Percentiles rank a stretch among this genome's conserved stretches.
Evolutionary conservation across 2,329 filamentous ascomycete genomes (phyloP).

Genomic region (Furcasterigmium sp.): DNA sequence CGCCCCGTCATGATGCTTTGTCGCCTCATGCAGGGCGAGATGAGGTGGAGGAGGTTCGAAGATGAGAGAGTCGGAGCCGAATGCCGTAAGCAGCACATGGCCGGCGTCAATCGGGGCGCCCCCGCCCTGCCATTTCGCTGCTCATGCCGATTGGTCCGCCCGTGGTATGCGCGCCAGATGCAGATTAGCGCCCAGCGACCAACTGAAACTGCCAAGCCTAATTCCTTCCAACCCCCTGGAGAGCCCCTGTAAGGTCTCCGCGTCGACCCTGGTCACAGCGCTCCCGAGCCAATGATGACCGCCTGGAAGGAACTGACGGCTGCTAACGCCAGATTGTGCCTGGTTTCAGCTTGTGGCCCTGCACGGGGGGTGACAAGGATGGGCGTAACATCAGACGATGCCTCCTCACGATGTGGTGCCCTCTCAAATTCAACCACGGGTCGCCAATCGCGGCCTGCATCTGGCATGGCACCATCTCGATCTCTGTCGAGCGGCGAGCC

Average conservation of each 20-base stretch:
- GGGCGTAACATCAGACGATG: no score
- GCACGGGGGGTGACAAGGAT: background rate
- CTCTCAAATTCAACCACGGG: no score
- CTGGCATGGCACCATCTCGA: no score
- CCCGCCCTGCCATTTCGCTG: background rate
- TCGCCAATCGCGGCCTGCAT: no score
- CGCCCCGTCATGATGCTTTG: constrained; percentile 1
- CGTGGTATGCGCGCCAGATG: background rate
- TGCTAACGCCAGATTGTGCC: background rate
- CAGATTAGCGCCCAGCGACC: background rate
- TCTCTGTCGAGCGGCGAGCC: no score
- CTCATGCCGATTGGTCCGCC: constrained; percentile 1
- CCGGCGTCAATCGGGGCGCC: background rate
- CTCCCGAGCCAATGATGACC: no score
- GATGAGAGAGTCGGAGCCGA: constrained; percentile 1
- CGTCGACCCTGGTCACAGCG: no score
- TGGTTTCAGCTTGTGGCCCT: background rate
- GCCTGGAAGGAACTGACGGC: background rate
- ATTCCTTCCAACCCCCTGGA: background rate
- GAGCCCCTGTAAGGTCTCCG: no score
- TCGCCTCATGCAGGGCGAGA: constrained; percentile 3
- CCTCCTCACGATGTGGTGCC: no score
- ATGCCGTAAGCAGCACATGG: background rate
- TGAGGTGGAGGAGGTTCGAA: background rate
- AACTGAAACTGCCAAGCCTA: constrained; percentile 3